Evolutionary conservation across 768 basidiomycete species (phyloP).

Genomic region (Mycena kentingensis): DNA sequence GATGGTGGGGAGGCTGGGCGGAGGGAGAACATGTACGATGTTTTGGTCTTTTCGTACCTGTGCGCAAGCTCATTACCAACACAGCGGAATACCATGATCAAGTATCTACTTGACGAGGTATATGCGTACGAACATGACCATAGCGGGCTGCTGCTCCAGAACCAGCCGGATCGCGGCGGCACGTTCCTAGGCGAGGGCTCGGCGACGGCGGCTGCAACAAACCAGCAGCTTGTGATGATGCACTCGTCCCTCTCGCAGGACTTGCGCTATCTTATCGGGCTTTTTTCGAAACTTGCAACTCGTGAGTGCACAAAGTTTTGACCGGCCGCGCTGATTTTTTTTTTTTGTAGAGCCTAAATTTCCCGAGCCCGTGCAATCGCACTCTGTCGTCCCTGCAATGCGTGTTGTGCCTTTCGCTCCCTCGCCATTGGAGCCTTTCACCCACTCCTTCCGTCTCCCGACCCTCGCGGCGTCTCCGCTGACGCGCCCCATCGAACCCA

Average conservation of each 20-base stretch:
- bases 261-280: not conserved
- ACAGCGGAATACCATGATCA: constrained; percentile 23
- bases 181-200: constrained; percentile 4
- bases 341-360: no score
- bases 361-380: no score
- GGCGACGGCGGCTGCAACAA: not conserved
- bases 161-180: not conserved
- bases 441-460: no score
- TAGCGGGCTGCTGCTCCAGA: constrained; percentile 1
- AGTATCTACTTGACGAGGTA: constrained; percentile 27
- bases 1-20: constrained; percentile 44
- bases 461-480: no score
- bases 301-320: not conserved
- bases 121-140: constrained; percentile 8
- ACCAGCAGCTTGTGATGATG: not conserved
- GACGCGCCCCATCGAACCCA: no score
- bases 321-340: no score
- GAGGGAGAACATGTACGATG: constrained; percentile 28
- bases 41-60: not conserved
- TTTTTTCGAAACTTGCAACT: not conserved
- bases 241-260: constrained; percentile 2
- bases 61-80: not conserved
- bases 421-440: no score
- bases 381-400: no score
- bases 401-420: no score